A percentile compares a stretch with the other conserved stretches of the same genome.
Evolutionary conservation across 148 eudicot species (phyloP).

Genomic region (Rhododendron ferrugineum): DNA sequence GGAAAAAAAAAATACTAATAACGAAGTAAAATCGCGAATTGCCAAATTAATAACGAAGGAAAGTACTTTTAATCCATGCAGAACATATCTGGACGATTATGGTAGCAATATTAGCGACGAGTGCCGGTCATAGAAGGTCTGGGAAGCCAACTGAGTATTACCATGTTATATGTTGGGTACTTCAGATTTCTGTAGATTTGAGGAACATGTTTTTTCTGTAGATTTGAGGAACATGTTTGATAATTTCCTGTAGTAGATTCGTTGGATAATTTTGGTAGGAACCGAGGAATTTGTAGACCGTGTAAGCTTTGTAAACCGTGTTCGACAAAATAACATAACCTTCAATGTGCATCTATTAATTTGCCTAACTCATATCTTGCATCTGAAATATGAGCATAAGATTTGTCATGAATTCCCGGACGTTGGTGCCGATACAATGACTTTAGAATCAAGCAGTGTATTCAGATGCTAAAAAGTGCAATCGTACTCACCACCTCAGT

Average conservation of each 20-base stretch:
- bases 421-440: background rate
- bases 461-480: background rate
- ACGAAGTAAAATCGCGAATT: background rate
- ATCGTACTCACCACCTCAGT: background rate
- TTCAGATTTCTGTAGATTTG: background rate
- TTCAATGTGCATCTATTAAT: background rate
- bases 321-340: background rate
- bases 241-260: background rate
- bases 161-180: too few relatives aligned
- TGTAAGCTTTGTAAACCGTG: background rate
- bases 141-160: too few relatives aligned
- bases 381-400: background rate
- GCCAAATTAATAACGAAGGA: background rate
- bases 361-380: background rate
- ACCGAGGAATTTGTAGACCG: background rate
- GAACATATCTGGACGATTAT: background rate
- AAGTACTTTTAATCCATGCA: background rate
- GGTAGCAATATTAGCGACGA: background rate
- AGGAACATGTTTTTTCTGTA: background rate
- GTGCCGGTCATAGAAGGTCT: background rate
- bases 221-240: background rate
- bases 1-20: background rate
- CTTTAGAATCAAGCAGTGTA: background rate
- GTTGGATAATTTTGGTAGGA: background rate
- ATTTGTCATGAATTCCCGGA: background rate